Conservation (phyloP, 768 basidiomycete genomes). For the Crassisporium funariophilum region DNA sequence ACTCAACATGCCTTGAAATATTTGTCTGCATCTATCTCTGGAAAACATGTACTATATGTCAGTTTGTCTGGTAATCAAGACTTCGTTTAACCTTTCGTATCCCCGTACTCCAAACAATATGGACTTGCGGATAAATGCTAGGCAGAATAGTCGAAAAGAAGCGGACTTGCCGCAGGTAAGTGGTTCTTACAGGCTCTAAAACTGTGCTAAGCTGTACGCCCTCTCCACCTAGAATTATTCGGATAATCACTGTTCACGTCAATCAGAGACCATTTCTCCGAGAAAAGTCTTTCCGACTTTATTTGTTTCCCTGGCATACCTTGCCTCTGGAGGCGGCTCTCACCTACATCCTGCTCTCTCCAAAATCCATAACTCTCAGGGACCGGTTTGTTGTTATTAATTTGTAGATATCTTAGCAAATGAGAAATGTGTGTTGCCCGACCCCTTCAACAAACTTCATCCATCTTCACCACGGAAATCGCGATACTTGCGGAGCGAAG, state of each 20-base stretch:
- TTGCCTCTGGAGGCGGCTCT: too few species aligned
- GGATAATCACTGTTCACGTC: constrained; percentile 3
- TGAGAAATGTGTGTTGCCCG: too few species aligned
- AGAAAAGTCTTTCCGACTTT: too few species aligned
- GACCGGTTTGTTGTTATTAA: too few species aligned
- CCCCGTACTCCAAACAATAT: not conserved
- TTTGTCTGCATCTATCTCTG: not conserved
- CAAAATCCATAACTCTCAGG: too few species aligned
- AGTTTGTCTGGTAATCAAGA: constrained; percentile 1
- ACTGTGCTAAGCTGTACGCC: not conserved
- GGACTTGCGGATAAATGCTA: not conserved
- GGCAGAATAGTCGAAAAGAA: not conserved
- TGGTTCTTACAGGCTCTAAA: constrained; percentile 12
- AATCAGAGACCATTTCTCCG: constrained; percentile 11
- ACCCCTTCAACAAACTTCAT: too few species aligned
- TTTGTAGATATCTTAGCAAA: too few species aligned
- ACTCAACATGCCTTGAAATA: constrained; percentile 47
- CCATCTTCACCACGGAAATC: too few species aligned
- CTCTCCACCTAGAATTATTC: not conserved
- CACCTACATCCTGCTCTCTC: too few species aligned
- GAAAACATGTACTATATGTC: constrained; percentile 2
- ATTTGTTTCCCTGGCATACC: too few species aligned
- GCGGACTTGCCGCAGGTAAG: constrained; percentile 12
- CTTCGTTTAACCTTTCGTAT: not conserved
- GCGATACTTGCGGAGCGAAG: not conserved